Percentiles rank a stretch among this genome's conserved stretches.
Conservation (phyloP, 2,329 filamentous ascomycete genomes). For the Hypocrella siamensis region DNA sequence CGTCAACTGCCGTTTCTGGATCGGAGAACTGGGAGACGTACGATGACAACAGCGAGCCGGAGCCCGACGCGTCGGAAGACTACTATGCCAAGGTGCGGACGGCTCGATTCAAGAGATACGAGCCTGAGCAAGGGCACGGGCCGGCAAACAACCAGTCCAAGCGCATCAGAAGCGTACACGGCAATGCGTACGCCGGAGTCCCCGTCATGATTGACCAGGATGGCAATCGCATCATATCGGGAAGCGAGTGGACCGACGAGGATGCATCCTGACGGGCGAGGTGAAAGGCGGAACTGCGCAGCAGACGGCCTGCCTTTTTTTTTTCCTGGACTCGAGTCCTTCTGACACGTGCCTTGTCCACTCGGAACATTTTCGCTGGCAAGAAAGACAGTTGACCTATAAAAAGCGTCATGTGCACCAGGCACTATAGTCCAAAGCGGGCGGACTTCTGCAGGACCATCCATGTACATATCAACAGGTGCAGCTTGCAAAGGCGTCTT, state of each 20-base stretch:
- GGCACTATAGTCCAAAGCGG: too few species aligned
- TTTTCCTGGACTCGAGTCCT: too few species aligned
- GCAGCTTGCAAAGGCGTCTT: too few species aligned
- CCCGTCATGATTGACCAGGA: slow-evolving; percentile 38
- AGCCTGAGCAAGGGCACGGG: slow-evolving; percentile 30
- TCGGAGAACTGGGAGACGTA: slow-evolving; percentile 99
- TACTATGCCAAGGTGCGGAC: slow-evolving; percentile 69
- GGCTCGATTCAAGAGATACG: slow-evolving; percentile 48
- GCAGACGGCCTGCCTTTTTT: too few species aligned
- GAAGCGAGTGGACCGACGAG: slow-evolving; percentile 53
- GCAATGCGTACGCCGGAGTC: slow-evolving; percentile 21
- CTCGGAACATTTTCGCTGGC: too few species aligned
- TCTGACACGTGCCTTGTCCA: too few species aligned
- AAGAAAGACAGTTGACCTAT: too few species aligned
- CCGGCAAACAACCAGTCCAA: slow-evolving; percentile 30
- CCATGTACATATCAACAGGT: too few species aligned
- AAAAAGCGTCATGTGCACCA: too few species aligned
- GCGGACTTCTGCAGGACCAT: too few species aligned
- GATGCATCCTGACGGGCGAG: slow-evolving; percentile 36
- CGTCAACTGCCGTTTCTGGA: slow-evolving; percentile 62
- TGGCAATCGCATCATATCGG: slow-evolving; percentile 46
- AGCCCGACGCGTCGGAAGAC: slow-evolving; percentile 58
- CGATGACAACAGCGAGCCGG: slow-evolving; percentile 66
- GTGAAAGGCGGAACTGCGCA: too few species aligned
- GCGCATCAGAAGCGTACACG: slow-evolving; percentile 35